Conservation (phyloP, 2,329 filamentous ascomycete genomes). For the Moelleriella libera region DNA sequence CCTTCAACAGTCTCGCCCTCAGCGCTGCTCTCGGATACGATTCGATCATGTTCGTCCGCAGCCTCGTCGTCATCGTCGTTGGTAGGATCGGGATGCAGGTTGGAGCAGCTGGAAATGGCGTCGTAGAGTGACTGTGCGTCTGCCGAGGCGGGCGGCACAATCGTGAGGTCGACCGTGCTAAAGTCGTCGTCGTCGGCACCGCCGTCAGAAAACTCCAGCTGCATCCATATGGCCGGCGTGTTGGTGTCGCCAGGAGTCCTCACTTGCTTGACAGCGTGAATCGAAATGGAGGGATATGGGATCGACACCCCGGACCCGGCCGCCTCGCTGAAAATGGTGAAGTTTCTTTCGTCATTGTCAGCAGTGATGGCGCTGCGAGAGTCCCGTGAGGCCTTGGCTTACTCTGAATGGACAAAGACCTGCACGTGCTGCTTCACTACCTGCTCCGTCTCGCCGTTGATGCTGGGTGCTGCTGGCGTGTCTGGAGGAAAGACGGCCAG, state of each 20-base stretch:
- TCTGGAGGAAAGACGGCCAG: constrained; percentile 39
- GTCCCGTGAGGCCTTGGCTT: background rate
- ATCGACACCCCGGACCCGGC: constrained; percentile 50
- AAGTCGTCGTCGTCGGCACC: constrained; percentile 48
- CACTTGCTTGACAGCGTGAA: constrained; percentile 59
- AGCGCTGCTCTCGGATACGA: constrained; percentile 38
- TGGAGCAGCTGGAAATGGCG: constrained; percentile 60
- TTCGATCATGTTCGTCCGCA: constrained; percentile 36
- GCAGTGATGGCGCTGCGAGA: background rate
- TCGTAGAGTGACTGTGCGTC: constrained; percentile 38
- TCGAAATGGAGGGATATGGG: constrained; percentile 59
- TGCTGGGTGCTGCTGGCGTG: constrained; percentile 10
- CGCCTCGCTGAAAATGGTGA: constrained; percentile 49
- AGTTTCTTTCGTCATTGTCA: constrained; percentile 12
- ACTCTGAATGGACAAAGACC: constrained; percentile 46
- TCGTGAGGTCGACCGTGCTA: constrained; percentile 51
- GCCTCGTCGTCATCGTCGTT: constrained; percentile 43
- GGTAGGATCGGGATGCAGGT: constrained; percentile 60
- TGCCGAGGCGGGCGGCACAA: constrained; percentile 35
- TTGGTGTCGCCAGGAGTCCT: constrained; percentile 19
- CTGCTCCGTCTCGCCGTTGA: constrained; percentile 20
- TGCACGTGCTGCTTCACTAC: constrained; percentile 34
- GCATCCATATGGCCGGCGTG: constrained; percentile 47
- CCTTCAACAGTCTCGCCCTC: constrained; percentile 42
- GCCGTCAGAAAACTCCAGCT: constrained; percentile 49